A percentile compares a stretch with the other conserved stretches of the same genome.
Conservation (phyloP, 2,329 filamentous ascomycete species). For the Diplocarpon rosae region DNA sequence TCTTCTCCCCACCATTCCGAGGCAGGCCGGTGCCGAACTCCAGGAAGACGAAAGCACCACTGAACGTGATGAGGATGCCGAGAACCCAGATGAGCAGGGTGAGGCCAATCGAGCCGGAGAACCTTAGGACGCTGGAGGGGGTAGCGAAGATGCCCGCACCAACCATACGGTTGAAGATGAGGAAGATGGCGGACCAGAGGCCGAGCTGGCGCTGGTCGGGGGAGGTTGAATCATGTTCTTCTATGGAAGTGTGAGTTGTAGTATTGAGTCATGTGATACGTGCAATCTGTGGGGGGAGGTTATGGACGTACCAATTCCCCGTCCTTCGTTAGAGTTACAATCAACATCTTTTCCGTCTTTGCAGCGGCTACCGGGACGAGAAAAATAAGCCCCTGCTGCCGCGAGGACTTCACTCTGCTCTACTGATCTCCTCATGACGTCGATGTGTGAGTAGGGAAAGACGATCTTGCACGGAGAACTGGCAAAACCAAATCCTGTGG, state of each 20-base stretch:
- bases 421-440: too few relatives aligned
- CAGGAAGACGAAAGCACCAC: conserved; percentile 53
- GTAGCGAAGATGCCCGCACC: conserved; percentile 59
- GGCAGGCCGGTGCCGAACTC: conserved; percentile 57
- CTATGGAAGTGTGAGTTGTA: neutral
- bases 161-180: conserved; percentile 56
- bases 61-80: conserved; percentile 49
- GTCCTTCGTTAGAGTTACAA: too few relatives aligned
- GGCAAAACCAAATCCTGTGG: too few relatives aligned
- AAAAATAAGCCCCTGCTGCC: too few relatives aligned
- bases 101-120: conserved; percentile 50
- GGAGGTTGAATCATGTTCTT: conserved; percentile 8
- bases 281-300: too few relatives aligned
- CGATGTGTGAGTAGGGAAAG: too few relatives aligned
- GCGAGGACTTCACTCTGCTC: too few relatives aligned
- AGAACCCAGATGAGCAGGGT: conserved; percentile 52
- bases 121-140: conserved; percentile 43
- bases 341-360: too few relatives aligned
- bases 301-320: too few relatives aligned
- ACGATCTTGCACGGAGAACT: too few relatives aligned
- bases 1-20: conserved; percentile 54
- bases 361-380: too few relatives aligned
- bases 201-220: conserved; percentile 40
- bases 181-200: conserved; percentile 41
- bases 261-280: too few relatives aligned